Base-by-base conservation (phyloP, 306 rosid genomes). In the Hippophae tibetana region DNA sequence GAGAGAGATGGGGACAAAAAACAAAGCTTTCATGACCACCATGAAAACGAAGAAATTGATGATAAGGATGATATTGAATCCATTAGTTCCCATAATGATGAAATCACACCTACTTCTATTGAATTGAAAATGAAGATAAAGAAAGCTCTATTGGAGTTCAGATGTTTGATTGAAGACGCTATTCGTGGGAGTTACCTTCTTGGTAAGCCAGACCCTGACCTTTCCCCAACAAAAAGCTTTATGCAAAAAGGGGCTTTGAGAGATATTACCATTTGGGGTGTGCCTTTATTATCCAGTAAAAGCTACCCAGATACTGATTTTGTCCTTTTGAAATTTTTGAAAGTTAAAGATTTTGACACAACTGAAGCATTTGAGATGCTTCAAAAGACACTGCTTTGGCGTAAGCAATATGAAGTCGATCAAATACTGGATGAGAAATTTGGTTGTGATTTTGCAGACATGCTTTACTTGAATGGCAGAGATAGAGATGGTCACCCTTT, bases 231-330 rank as follows among this genome's bases (percentile, higher is more conserved):
- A 6, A 80, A 77, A 11, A 27, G 43, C 5, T 11, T 14, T 0
- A 47, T 54, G 25, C 52, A 62, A 1, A 75, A n/a, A 63, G 80
- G 71, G 55, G 13, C 68, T 0, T 71, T 78, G 0, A 73, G 76
- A 57, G 86, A 78, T 6, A 64, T 80, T 11, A 47, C 82, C 5
- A 66, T 88, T 1, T 92, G 96, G 96, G 99, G 86, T 11, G 76
- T 92, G 5, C 99, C 99, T 14, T 77, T 88, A 58, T 60, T 88
- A 51, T 93, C 96, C 2, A 87, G 96, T 57, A 85, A 83, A 81
- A 79, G 77, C 54, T 85, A 92, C 18, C 79, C 84, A 49, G 93
- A 88, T 3, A 85, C 90, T 1, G 88, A 88, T 44, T 31, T 78
- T 54, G 62, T 92, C 40, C 70, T 92, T 10, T 71, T 53, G 50